Base-by-base conservation (phyloP, 2,329 filamentous ascomycete species). In the Colletotrichum somersetense region DNA sequence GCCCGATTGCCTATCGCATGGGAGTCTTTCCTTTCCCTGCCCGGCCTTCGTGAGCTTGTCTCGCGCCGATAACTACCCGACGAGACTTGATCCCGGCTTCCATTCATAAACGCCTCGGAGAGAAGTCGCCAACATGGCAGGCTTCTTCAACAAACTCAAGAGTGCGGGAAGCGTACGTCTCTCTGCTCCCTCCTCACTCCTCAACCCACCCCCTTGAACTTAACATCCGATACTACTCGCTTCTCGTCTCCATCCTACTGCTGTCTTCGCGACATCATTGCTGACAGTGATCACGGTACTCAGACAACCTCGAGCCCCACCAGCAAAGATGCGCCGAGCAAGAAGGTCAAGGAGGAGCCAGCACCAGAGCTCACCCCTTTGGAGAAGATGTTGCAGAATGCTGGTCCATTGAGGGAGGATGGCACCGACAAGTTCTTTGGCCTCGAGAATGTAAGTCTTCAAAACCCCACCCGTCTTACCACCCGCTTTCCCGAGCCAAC, bases 371-470 rank as follows among this genome's bases (percentile, higher is more conserved):
- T 87, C 66, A 91, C 89, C 2, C 89, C 90, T 3, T 77, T 92
- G 70, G 88, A 91, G 77, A 91, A 94, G 85, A 92, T 97, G 87
- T 87, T 99, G 42, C 89, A 91, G 77, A 92, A 94, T 82, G 91
- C 93, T 71, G 95, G 95, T 4, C 91, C 95, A 2, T 84, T 97
- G 76, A 91, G 94, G 78, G 86, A 89, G 76, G 95, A 98, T 83
- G 96, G 96, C 66, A 97, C 93, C 80, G 96, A 98, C 85, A 97
- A 97, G 85, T 99, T 97, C 85, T 98, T 97, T 84, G 96, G 96
- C 20, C 92, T 98, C 81, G 96, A 99, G 84, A 99, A 99, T 84
- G 96, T 98, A 87, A 84, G 93, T 86, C 73, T 66, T 56, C 20
- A 44, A 30, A 46, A 57, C 74, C 73, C 57, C 59, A 67, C 48